A percentile compares a stretch with the other conserved stretches of the same genome.
Conservation (phyloP, 148 eudicot species). For the Amaranthus hypochondriacus region DNA sequence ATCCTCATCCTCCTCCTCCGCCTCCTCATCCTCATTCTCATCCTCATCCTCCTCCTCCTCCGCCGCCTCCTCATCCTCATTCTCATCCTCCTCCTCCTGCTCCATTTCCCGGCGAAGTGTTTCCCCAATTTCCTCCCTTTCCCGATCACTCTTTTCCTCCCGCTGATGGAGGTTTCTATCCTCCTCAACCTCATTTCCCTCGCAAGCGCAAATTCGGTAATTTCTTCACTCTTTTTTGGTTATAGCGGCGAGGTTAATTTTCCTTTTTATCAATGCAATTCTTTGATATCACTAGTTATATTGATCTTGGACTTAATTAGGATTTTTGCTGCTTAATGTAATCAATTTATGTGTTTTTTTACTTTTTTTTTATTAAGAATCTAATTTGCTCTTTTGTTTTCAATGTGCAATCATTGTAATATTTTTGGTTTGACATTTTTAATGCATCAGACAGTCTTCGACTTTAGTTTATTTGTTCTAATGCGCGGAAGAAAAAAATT, state of each 20-base stretch:
- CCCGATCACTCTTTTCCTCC: slow-evolving; percentile 10
- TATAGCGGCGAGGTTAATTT: not conserved
- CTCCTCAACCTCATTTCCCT: slow-evolving; percentile 24
- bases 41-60: not conserved
- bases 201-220: slow-evolving; percentile 36
- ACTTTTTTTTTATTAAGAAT: not conserved
- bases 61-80: not conserved
- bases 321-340: no score
- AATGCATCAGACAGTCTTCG: not conserved
- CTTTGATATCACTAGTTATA: no score
- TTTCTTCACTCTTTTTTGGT: not conserved
- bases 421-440: not conserved
- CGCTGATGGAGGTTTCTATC: slow-evolving; percentile 14
- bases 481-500: not conserved
- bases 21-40: not conserved
- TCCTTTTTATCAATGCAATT: not conserved
- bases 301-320: no score
- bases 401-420: not conserved
- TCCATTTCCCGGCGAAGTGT: slow-evolving; percentile 13
- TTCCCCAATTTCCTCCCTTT: slow-evolving; percentile 14
- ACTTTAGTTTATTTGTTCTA: not conserved
- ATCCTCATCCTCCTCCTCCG: slow-evolving; percentile 6
- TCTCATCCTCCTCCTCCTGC: slow-evolving; percentile 4
- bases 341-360: no score
- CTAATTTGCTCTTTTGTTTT: not conserved